A percentile compares a stretch with the other conserved stretches of the same genome.
Evolutionary conservation across 78 protist genomes (phyloP).

Genomic region (Dictyostelium firmibasis): DNA sequence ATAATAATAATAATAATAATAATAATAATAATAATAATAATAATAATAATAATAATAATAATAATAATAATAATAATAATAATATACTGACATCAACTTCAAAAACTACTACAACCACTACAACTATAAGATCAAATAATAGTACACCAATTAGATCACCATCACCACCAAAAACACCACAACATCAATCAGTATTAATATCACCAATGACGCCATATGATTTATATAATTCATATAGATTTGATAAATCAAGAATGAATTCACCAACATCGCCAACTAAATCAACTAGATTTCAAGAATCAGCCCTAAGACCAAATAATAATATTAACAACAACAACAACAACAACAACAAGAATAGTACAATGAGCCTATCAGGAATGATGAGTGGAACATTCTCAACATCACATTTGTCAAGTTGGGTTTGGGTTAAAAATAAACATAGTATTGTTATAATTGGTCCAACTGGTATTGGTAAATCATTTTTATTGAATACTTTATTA

Average conservation of each 20-base stretch:
- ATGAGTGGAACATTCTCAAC: background rate
- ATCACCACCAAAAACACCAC: constrained; percentile 10
- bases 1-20: background rate
- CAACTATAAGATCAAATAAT: too few relatives aligned
- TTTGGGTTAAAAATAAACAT: constrained; percentile 63
- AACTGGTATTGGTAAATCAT: constrained; percentile 55
- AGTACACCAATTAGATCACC: background rate
- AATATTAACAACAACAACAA: background rate
- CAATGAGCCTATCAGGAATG: background rate
- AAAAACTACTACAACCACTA: too few relatives aligned
- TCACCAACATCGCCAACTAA: background rate
- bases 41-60: background rate
- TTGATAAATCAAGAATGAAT: background rate
- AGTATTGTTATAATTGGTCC: constrained; percentile 60
- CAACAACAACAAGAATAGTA: background rate
- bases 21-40: background rate
- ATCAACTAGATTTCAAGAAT: background rate
- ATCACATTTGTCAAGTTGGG: constrained; percentile 33
- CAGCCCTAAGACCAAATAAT: background rate
- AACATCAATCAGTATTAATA: background rate
- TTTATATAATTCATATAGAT: background rate
- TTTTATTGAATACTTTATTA: constrained; percentile 43
- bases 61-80: too few relatives aligned
- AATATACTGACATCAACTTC: too few relatives aligned
- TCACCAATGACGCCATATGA: background rate